Conservation (phyloP, 441 rosid species). For the Gossypium gossypioides region DNA sequence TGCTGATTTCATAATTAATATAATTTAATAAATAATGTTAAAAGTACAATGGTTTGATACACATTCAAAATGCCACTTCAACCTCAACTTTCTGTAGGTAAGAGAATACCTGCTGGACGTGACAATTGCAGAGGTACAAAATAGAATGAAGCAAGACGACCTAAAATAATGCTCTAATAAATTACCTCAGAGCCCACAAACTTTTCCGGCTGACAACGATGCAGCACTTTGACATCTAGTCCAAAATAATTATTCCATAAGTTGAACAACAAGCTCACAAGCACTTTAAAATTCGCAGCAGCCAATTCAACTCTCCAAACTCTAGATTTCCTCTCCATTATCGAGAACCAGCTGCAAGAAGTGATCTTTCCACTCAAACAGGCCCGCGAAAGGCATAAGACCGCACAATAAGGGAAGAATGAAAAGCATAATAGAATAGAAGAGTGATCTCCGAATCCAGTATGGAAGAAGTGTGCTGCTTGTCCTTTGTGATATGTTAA, state of each 20-base stretch:
- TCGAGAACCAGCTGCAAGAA: constrained; percentile 27
- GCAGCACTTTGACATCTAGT: neutral
- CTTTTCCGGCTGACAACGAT: neutral
- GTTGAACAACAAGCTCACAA: neutral
- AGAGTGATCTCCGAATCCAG: constrained; percentile 46
- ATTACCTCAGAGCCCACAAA: neutral
- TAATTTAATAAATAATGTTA: neutral
- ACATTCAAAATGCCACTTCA: neutral
- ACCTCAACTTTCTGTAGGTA: neutral
- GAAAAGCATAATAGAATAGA: constrained; percentile 29
- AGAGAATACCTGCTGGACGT: neutral
- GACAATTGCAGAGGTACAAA: neutral
- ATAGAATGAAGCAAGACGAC: neutral
- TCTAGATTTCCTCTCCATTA: constrained; percentile 8
- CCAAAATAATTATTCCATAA: neutral
- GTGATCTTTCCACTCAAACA: constrained; percentile 62
- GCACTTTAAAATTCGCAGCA: neutral
- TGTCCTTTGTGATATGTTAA: constrained; percentile 22
- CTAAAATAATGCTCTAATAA: neutral
- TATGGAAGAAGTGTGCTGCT: constrained; percentile 35
- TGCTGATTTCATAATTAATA: neutral
- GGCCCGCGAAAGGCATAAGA: constrained; percentile 61
- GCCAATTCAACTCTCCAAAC: neutral
- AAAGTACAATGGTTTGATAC: neutral
- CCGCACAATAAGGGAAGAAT: constrained; percentile 59